Base-by-base conservation (phyloP, 1,284 basidiomycete genomes). In the Kalmanozyma brasiliensis region DNA sequence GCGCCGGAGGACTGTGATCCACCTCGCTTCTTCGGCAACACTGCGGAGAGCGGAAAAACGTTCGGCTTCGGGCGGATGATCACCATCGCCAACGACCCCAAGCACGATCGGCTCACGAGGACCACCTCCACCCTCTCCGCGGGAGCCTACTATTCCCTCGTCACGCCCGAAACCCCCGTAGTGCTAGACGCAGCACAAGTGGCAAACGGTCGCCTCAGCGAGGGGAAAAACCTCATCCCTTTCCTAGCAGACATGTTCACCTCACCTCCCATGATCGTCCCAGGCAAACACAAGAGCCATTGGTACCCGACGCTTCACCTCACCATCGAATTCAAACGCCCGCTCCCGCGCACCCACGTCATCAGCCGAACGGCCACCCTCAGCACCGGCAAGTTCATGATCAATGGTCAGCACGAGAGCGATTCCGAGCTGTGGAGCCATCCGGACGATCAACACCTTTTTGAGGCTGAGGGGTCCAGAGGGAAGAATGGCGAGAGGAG, bases 271-370 rank as follows among this genome's bases (percentile, higher is more conserved):
- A 51, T 55, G 47, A 69, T 69, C 43, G 23, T 69, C 20, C 60
- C 66, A 20, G 41, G 43, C 7, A 29, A 30, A 17, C 59, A 69
- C 52, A 37, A 43, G 9, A 8, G 42, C 20, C 57, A 64, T 33
- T 73, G 70, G 70, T 73, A 69, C 40, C 70, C 70, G 1, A 73
- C 70, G 0, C 44, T 73, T 5, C 70, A 73, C 30, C 41, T 73
- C 17, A 64, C 70, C 8, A 63, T 73, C 32, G 70, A 73, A 36
- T 73, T 73, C 49, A 73, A 73, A 61, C 33, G 59, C 4, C 6
- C 26, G 9, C 32, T 73, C 0, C 65, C 70, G 3, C 1, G 4
- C 6, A 23, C 48, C 9, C 13, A 10, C 2, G 4, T 45, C 30
- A 5, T 69, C 8, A 23, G 40, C 3, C 33, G 59, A 36, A 40